Evolutionary conservation across 1,284 basidiomycete genomes (phyloP), one percentile per base, ranked within the genome.

Genomic region (Pterula multifida): DNA sequence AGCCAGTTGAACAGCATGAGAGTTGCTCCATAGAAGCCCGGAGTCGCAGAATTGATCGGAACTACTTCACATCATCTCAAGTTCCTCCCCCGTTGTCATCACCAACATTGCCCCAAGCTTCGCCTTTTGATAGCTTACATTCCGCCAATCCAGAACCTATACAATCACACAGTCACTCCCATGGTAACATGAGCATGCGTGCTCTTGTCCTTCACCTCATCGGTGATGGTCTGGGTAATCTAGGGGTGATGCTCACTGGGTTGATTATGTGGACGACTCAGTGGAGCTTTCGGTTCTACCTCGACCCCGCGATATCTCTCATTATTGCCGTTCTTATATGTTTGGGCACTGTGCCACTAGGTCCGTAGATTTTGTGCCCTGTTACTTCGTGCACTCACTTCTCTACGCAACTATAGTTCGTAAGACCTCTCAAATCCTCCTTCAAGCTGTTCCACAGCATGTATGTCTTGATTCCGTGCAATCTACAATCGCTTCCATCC

Each of bases 311-410:
- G 36, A 93, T 99, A 66, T 93, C 89, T 62, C 76, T 99, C 61
- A 72, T 98, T 50, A 98, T 98, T 67, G 95, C 96, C 3, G 75
- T 82, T 53, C 98, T 98, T 66, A 99, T 99, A 57, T 96, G 98
- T 72, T 90, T 88, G 9, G 94, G 90, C 48, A 92, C 96, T 1
- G 63, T 98, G 42, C 96, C 96, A 4, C 76, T 98, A 22, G 90
- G 90, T 91, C 58, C 52, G 73, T 65, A 80, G 68, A 24, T 24
- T 48, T 54, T 48, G 23, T 24, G 46, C 53, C 49, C 49, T 26
- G 48, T 48, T 45, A 15, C 25, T 26, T 55, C 9, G 53, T 45
- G 26, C 44, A 36, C 54, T 57, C 39, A 47, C 26, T 48, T 50
- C 25, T n/a, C n/a, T n/a, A n/a, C n/a, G n/a, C 21, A 23, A 21